Percentiles rank a stretch among this genome's conserved stretches.
Evolutionary conservation across 1,284 basidiomycete genomes (phyloP).

Genomic region (Cryptococcus maquisensis): DNA sequence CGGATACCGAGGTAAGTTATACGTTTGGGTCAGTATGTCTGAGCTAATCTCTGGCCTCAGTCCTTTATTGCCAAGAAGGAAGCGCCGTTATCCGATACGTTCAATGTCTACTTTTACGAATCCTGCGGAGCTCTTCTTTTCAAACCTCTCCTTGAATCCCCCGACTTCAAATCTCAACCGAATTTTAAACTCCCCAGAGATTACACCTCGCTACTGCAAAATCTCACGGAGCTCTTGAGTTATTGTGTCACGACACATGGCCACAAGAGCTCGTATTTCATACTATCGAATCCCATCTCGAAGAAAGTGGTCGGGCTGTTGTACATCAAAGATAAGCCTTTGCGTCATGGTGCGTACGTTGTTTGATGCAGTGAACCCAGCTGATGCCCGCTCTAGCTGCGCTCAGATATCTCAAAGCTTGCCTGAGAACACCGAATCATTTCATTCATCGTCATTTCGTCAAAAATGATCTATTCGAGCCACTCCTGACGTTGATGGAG

Average conservation of each 20-base stretch:
- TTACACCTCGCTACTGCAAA: slow-evolving; percentile 69
- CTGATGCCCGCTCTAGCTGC: slow-evolving; percentile 58
- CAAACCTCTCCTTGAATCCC: slow-evolving; percentile 70
- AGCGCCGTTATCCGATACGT: slow-evolving; percentile 78
- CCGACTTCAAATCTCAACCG: slow-evolving; percentile 58
- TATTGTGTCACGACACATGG: slow-evolving; percentile 83
- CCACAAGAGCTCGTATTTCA: slow-evolving; percentile 84
- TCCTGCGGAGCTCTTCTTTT: slow-evolving; percentile 69
- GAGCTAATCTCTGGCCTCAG: slow-evolving; percentile 20
- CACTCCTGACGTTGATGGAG: slow-evolving; percentile 75
- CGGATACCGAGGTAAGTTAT: slow-evolving; percentile 49
- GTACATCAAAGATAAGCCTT: slow-evolving; percentile 79
- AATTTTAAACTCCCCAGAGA: slow-evolving; percentile 58
- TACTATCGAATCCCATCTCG: slow-evolving; percentile 73
- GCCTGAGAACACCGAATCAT: slow-evolving; percentile 77
- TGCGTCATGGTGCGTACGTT: slow-evolving; percentile 68
- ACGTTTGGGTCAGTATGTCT: neutral
- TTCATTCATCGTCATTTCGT: slow-evolving; percentile 80
- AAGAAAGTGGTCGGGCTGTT: slow-evolving; percentile 72
- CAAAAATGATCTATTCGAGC: slow-evolving; percentile 77
- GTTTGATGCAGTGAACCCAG: neutral
- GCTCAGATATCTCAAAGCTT: slow-evolving; percentile 84
- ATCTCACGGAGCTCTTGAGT: slow-evolving; percentile 83
- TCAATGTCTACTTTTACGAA: slow-evolving; percentile 86
- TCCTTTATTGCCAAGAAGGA: slow-evolving; percentile 63